Evolutionary conservation across 2,329 filamentous ascomycete genomes (phyloP), one percentile per base, ranked within the genome.

Genomic region (Ustulina deusta): DNA sequence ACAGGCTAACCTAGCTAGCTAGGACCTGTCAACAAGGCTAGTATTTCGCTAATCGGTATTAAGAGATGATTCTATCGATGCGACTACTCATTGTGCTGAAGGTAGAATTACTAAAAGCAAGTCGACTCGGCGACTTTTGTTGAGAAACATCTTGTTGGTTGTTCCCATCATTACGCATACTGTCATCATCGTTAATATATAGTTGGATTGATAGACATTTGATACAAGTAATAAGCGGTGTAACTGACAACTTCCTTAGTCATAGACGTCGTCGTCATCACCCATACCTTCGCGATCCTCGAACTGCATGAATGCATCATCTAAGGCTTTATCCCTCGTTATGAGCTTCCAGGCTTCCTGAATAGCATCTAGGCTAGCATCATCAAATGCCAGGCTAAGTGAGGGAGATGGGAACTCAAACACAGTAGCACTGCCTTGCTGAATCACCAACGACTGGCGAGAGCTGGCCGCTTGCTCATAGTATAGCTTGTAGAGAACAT

Each of bases 321-420:
- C 66, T 1, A 20, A 32, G 20, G 78, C 81, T 4, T 85, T 83
- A 1, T 82, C 80, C 10, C 85, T 87, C 71, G 87, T 82, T 3
- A 94, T 84, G 56, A 83, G 81, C 68, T 86, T 83, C 94, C 94
- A 98, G 6, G 90, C 88, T 10, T 86, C 79, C 67, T 87, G 87
- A 1, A 97, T 92, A 29, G 87, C 79, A 6, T 89, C 86, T 10
- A 97, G 79, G 1, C 89, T 81, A 0, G 81, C 76, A 72, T 97
- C 95, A 73, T 93, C 88, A 71, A 97, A 92, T 0, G 91, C 86
- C 7, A 97, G 84, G 70, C 91, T 90, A 9, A 90, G 79, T 2
- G 88, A 83, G 0, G 88, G 77, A 1, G 86, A 81, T 4, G 89
- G 84, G 67, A 96, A 88, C 1, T 82, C 79, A 49, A 90, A 79